Base-by-base conservation (phyloP, 495 filamentous ascomycete genomes). In the Penicillium coffeae region DNA sequence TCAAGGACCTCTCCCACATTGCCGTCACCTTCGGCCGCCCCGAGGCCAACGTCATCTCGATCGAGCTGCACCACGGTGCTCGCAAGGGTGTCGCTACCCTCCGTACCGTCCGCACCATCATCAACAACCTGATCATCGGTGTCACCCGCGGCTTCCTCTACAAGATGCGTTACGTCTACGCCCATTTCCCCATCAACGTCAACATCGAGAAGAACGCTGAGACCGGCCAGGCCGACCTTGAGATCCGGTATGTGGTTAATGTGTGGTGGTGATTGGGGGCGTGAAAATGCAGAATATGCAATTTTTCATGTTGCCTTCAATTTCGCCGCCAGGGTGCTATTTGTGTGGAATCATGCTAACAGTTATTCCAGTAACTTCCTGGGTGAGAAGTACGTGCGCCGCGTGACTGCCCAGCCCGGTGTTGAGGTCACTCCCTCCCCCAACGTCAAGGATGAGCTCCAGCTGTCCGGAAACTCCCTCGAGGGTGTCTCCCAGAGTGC, bases 161-260 rank as follows among this genome's bases (percentile, higher is more conserved):
- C 87, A 98, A 97, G 87, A 97, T 98, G 93, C 88, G 93, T 58
- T 98, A 98, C 76, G 93, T 98, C 76, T 98, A 98, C 73, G 93
- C 93, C 62, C 93, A 98, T 84, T 98, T 98, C 71, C 93, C 93
- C 70, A 98, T 98, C 89, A 98, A 97, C 82, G 93, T 98, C 72
- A 97, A 97, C 80, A 75, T 98, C 58, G 90, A 97, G 52, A 91
- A 94, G 86, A 93, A 94, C 81, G 70, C 71, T 60, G 91, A 97
- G 79, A 93, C 89, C 55, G 91, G 87, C 45, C 70, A 82, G 55
- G 85, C 65, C 65, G 88, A 95, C 73, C 86, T 98, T 72, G 94
- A 98, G 83, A 97, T 98, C 75, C 84, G 92, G 90, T 94, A 86
- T 65, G 89, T 41, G 18, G 20, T 13, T n/a, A 40, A n/a, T 40